A percentile compares a stretch with the other conserved stretches of the same genome.
phyloP scores from a whole-genome alignment of 352 stramenopile genomes.

The Pythium scleroteichum region DNA sequence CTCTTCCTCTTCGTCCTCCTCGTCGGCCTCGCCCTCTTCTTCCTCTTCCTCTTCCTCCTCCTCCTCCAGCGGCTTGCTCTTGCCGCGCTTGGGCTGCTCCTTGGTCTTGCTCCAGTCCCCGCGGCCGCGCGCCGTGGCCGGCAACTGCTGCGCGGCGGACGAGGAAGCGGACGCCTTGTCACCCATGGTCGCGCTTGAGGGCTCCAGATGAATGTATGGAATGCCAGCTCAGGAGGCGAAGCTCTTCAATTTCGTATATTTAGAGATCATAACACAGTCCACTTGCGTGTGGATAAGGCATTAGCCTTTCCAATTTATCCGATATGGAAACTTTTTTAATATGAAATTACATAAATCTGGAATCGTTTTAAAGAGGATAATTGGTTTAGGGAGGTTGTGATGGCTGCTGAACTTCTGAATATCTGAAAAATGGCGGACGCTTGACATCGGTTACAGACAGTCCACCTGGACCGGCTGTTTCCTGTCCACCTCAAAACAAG shows the following conservation, averaged over 20 bases:
- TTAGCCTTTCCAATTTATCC: too few relatives aligned
- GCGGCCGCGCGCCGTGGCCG: slow-evolving; percentile 30
- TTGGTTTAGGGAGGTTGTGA: slow-evolving; percentile 18
- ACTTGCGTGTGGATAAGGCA: too few relatives aligned
- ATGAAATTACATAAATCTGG: too few relatives aligned
- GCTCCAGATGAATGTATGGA: too few relatives aligned
- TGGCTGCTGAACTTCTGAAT: background rate
- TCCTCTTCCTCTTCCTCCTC: slow-evolving; percentile 25
- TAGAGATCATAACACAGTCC: too few relatives aligned
- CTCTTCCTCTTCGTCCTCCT: slow-evolving; percentile 11
- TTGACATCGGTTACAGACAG: slow-evolving; percentile 7
- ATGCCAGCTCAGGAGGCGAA: background rate
- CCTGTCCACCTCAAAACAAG: background rate
- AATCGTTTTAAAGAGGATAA: too few relatives aligned
- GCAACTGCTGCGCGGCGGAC: slow-evolving; percentile 27
- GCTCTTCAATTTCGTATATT: slow-evolving; percentile 17
- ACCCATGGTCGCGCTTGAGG: slow-evolving; percentile 1
- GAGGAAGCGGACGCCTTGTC: slow-evolving; percentile 24
- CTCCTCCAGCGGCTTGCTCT: slow-evolving; percentile 16
- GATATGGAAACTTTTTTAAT: too few relatives aligned
- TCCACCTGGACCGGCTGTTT: slow-evolving; percentile 10
- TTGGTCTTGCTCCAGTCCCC: slow-evolving; percentile 26
- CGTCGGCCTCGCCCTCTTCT: slow-evolving; percentile 4
- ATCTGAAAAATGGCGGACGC: slow-evolving; percentile 23
- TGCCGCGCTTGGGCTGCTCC: slow-evolving; percentile 3